Conservation (phyloP, 2,329 filamentous ascomycete species). For the Sclerotinia nivalis region DNA sequence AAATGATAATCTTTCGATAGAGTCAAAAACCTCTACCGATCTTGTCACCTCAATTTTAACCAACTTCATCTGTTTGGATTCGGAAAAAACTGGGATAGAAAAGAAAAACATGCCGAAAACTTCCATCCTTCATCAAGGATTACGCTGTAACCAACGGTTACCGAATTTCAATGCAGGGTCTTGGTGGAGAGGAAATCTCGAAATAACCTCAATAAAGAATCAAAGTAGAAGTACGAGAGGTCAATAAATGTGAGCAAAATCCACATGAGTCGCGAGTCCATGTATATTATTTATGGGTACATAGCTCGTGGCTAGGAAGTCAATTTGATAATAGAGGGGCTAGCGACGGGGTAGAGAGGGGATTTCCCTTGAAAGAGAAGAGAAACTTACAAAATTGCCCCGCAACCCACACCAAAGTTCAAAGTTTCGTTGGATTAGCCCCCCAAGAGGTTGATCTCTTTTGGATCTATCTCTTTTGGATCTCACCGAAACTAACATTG, state of each 20-base stretch:
- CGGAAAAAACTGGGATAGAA: background rate
- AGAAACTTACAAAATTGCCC: conserved; percentile 1
- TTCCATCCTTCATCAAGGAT: background rate
- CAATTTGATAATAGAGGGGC: background rate
- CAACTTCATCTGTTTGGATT: background rate
- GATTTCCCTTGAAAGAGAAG: conserved; percentile 9
- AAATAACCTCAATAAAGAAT: background rate
- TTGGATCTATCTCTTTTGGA: background rate
- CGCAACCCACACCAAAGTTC: background rate
- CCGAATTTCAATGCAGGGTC: conserved; percentile 14
- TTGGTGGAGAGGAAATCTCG: conserved; percentile 3
- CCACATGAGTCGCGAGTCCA: conserved; percentile 5
- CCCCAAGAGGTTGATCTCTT: background rate
- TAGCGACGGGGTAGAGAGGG: background rate
- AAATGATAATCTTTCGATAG: background rate
- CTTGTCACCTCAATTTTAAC: background rate
- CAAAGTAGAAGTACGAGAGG: background rate
- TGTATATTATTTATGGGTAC: conserved; percentile 2
- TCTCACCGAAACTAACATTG: background rate
- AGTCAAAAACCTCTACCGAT: background rate
- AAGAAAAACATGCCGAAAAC: conserved; percentile 8
- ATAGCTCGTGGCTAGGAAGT: conserved; percentile 9
- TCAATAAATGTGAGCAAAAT: background rate
- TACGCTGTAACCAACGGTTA: background rate
- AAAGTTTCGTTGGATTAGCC: background rate